phyloP scores from a whole-genome alignment of 2,329 filamentous ascomycete species.

The Lasiodiplodia sp. region DNA sequence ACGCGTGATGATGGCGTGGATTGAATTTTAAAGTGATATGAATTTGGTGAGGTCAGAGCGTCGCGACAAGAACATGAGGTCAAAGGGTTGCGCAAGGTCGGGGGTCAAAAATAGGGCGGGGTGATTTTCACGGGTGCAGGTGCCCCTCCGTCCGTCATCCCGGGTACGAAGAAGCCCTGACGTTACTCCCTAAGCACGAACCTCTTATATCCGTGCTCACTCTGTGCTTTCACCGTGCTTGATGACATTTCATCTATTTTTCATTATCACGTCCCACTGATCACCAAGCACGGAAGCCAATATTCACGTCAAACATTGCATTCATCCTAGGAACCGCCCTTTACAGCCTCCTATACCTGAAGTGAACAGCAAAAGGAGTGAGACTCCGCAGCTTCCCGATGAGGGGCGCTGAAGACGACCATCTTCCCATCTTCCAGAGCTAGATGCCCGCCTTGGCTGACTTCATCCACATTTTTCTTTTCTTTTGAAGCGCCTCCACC shows the following conservation, averaged over 20 bases:
- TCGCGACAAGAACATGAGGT: background rate
- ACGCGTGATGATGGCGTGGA: background rate
- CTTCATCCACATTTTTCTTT: conserved; percentile 3
- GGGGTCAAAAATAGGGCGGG: conserved; percentile 20
- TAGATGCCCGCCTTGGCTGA: conserved; percentile 6
- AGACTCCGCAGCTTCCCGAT: conserved; percentile 18
- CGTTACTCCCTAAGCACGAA: conserved; percentile 16
- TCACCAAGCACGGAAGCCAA: conserved; percentile 25
- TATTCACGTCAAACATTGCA: conserved; percentile 28
- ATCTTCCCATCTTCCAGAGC: conserved; percentile 20
- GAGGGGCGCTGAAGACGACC: background rate
- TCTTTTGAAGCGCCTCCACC: conserved; percentile 1
- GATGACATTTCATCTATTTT: conserved; percentile 1
- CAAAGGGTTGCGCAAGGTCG: background rate
- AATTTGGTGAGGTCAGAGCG: background rate
- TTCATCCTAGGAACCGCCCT: conserved; percentile 25
- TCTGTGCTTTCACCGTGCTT: conserved; percentile 18
- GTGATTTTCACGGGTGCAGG: conserved; percentile 26
- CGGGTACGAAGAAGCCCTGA: background rate
- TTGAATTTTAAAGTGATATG: background rate
- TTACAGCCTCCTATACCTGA: conserved; percentile 17
- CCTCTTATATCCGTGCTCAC: conserved; percentile 7
- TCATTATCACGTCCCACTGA: conserved; percentile 4
- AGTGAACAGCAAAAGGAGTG: conserved; percentile 19
- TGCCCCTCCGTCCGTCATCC: conserved; percentile 8